Base-by-base conservation (phyloP, 23 red algal species). In the Chondrus crispus region DNA sequence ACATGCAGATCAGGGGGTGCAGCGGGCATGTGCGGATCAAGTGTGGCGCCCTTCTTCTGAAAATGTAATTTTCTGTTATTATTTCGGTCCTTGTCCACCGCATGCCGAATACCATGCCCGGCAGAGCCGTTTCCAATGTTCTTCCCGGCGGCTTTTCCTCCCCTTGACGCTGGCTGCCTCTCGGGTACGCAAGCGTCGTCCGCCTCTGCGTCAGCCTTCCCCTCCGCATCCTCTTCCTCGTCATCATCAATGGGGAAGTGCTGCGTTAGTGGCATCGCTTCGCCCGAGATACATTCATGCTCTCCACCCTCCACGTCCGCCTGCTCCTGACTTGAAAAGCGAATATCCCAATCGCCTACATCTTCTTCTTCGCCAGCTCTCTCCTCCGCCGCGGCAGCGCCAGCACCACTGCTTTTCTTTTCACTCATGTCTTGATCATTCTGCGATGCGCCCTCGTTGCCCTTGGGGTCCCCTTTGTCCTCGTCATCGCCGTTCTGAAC, bases 181-280 rank as follows among this genome's bases (percentile, higher is more conserved):
- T n/a, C 22, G 81, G 30, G 8, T 68, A 12, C 8, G 60, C 26
- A 22, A 66, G 8, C 60, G 0, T 7, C 1, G 60, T n/a, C 26
- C 60, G 0, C 53, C 29, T 46, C 62, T 14, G 13, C 81, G 8
- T 24, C 49, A 62, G 19, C 39, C 44, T 88, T 37, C 38, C 28
- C 13, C 20, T 38, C 82, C 41, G 41, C 7, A 16, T 87, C 29
- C 6, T 75, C 84, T 5, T 33, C 48, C 8, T 82, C 78, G 24
- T 37, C 78, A 58, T 82, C 78, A 19, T 88, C 84, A 12, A 49
- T 38, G 7, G 32, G 39, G 73, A 88, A 88, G 24, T 70, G 58
- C 35, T 88, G 84, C 68, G 84, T 88, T 37, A 39, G 71, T 38
- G 71, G 71, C 13, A 77, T 11, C 22, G 71, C 9, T 9, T 77